Evolutionary conservation across 768 basidiomycete genomes (phyloP).

Genomic region (Boletus coccyginus): DNA sequence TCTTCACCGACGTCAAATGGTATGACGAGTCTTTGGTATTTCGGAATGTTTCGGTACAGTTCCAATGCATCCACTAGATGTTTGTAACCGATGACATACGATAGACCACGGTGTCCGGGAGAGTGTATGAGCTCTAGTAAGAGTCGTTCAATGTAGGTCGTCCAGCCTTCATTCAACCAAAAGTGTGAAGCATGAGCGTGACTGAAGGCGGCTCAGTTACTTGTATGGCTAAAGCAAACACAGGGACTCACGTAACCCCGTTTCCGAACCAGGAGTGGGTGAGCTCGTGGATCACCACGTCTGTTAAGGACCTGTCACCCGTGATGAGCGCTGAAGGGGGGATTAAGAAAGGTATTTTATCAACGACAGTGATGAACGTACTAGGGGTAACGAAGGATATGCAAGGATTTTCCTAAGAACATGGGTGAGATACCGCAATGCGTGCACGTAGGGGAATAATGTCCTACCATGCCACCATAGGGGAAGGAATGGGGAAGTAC

Average conservation of each 20-base stretch:
- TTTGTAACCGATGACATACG: constrained; percentile 74
- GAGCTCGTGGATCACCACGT: constrained; percentile 86
- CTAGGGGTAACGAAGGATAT: constrained; percentile 87
- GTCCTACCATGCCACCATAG: constrained; percentile 78
- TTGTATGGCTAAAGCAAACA: neutral
- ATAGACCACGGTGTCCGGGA: constrained; percentile 75
- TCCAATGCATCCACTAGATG: constrained; percentile 68
- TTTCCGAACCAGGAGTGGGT: constrained; percentile 94
- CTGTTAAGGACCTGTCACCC: constrained; percentile 82
- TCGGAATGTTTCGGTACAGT: constrained; percentile 55
- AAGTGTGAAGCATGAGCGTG: constrained; percentile 77
- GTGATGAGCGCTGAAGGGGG: constrained; percentile 63
- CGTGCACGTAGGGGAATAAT: neutral
- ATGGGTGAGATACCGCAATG: neutral
- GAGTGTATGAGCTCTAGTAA: constrained; percentile 68
- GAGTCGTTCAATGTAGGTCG: constrained; percentile 88
- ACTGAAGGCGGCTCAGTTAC: constrained; percentile 27
- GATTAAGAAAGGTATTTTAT: neutral
- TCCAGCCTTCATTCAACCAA: constrained; percentile 94
- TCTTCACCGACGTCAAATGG: constrained; percentile 71
- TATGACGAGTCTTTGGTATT: constrained; percentile 77
- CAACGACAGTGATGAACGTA: constrained; percentile 30
- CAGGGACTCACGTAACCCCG: constrained; percentile 62
- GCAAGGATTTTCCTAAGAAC: constrained; percentile 86
- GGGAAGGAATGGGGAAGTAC: constrained; percentile 92